Evolutionary conservation across 805 yeast species (phyloP).

Genomic region (Cyberlindnera xishuangbannaensis): DNA sequence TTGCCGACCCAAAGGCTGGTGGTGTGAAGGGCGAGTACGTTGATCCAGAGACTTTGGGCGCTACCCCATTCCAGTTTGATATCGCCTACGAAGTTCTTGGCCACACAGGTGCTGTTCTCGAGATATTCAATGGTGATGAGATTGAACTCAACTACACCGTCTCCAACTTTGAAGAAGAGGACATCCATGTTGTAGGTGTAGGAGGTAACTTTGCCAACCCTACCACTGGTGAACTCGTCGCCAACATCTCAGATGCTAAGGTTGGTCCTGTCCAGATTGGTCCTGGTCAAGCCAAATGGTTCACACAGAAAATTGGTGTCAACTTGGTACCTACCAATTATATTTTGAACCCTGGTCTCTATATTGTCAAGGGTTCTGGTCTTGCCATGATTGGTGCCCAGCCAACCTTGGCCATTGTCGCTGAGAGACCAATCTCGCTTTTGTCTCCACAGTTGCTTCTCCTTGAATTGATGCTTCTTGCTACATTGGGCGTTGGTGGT

Average conservation of each 20-base stretch:
- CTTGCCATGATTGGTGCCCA: constrained; percentile 51
- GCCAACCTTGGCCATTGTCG: constrained; percentile 51
- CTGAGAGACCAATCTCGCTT: constrained; percentile 61
- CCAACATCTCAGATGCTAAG: constrained; percentile 60
- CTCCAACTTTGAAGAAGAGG: constrained; percentile 45
- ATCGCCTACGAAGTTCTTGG: constrained; percentile 46
- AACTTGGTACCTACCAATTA: constrained; percentile 53
- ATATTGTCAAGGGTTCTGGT: constrained; percentile 43
- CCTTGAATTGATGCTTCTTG: constrained; percentile 49
- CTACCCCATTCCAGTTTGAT: constrained; percentile 38
- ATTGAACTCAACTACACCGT: constrained; percentile 47
- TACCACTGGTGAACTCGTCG: constrained; percentile 40
- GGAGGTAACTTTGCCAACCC: constrained; percentile 62
- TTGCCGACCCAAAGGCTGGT: constrained; percentile 14
- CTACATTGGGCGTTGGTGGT: constrained; percentile 42
- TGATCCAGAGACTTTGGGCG: constrained; percentile 18
- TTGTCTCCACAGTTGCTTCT: constrained; percentile 69
- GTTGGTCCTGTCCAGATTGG: constrained; percentile 54
- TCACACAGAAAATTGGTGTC: constrained; percentile 57
- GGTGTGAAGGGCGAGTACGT: constrained; percentile 14
- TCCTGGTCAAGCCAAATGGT: constrained; percentile 41
- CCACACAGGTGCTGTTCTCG: constrained; percentile 34
- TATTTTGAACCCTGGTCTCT: constrained; percentile 54
- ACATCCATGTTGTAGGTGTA: constrained; percentile 54
- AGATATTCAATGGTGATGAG: constrained; percentile 46